phyloP scores from a whole-genome alignment of 331 rosid genomes.

The Quercus tomentella region DNA sequence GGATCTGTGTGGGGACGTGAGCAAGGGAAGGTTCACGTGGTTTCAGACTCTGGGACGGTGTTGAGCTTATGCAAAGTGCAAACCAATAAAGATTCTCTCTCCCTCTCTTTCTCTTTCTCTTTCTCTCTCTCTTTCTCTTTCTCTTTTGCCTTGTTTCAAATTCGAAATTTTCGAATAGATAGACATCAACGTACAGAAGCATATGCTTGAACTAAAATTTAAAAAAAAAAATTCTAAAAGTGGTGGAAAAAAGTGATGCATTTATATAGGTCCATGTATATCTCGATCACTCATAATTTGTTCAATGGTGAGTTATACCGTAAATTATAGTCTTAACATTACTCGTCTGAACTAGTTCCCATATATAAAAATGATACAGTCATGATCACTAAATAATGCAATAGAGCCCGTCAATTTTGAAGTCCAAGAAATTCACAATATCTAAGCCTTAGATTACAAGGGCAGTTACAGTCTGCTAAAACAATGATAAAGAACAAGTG shows the following conservation, averaged over 20 bases:
- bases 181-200: neutral
- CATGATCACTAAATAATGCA: neutral
- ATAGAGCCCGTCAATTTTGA: constrained; percentile 1
- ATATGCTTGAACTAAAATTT: neutral
- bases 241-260: too few species aligned
- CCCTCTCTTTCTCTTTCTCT: neutral
- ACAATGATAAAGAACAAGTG: constrained; percentile 20
- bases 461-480: neutral
- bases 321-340: too few species aligned
- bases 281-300: rapidly evolving
- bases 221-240: neutral
- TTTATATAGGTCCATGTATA: too few species aligned
- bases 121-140: too few species aligned
- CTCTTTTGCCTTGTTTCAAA: neutral
- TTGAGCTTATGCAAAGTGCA: constrained; percentile 5
- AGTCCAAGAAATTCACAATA: constrained; percentile 19
- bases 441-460: constrained; percentile 42
- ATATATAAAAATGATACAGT: neutral
- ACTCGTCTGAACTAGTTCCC: rapidly evolving
- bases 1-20: constrained; percentile 72
- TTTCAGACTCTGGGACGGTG: constrained; percentile 32
- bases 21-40: constrained; percentile 55
- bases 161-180: too few species aligned
- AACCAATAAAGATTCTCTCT: constrained; percentile 18
- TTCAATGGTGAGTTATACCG: rapidly evolving